Base-by-base conservation (phyloP, 2,329 filamentous ascomycete species). In the Fusarium temperatum region DNA sequence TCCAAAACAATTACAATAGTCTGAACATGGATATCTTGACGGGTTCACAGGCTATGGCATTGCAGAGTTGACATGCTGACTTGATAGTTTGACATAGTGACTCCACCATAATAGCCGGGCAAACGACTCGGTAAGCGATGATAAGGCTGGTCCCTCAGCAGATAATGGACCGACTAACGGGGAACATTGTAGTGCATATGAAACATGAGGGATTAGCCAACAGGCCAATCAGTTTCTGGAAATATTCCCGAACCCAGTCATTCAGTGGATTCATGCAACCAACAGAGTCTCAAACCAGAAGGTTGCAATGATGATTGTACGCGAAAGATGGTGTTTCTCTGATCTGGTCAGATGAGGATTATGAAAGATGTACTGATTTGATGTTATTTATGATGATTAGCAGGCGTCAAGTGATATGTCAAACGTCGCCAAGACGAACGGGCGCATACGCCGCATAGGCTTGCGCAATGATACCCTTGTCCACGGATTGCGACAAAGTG, bases 321-420 rank as follows among this genome's bases (percentile, higher is more conserved):
- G 30, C 11, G 30, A 36, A 11, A 22, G 11, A 24, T 4, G 22
- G 18, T 7, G 3, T 24, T n/a, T 51, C 17, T 51, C 8, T 51
- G 5, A 35, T 26, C 6, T 20, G 12, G 22, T 4, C 20, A 22
- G 45, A 17, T 22, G 3, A 30, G 3, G 12, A 2, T 8, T 14
- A 11, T 20, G 8, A 24, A 15, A 24, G 3, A 32, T 14, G 4
- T 0, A 18, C 12, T 14, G 30, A 18, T 18, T 2, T 18, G 15
- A 28, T 14, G 13, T 12, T 9, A 5, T 6, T 15, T 15, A 30
- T 28, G 20, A 22, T 22, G 26, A 48, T 28, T 4, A 22, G 26
- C 6, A 12, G 9, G 13, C 28, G 1, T 28, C 9, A 15, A 28
- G 15, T 20, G 6, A 22, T 20, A 15, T 14, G 20, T 14, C 13